Percentiles rank a stretch among this genome's conserved stretches.
These are phyloP conservation scores for Dipodascus geniculatus DNA, from an alignment of 805 yeast species.

Conservation along the genomic window DNA sequence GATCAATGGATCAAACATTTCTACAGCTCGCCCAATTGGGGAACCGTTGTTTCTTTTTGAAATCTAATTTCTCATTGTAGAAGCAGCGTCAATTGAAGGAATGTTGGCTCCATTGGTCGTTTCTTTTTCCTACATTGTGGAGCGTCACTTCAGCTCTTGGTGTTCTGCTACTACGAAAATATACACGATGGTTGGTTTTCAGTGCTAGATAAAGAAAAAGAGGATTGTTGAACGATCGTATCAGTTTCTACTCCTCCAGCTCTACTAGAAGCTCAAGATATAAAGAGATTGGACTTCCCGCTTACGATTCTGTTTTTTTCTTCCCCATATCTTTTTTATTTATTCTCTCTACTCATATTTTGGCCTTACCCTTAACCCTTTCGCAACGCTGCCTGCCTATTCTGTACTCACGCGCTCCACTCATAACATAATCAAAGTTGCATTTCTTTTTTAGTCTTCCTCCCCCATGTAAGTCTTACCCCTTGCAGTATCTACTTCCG, in stretches of 20 bases:
- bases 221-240: not conserved
- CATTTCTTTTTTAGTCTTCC: not conserved
- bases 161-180: not conserved
- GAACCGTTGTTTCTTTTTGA: not conserved
- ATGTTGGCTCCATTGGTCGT: not conserved
- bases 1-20: not conserved
- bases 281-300: no score
- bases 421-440: not conserved
- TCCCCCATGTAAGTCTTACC: not conserved
- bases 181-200: not conserved
- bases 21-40: not conserved
- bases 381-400: not conserved
- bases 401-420: not conserved
- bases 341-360: no score
- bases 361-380: not conserved
- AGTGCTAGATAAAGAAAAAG: no score
- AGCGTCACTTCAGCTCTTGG: no score
- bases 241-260: no score
- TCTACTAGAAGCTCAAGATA: no score
- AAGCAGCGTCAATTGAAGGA: no score
- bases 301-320: no score
- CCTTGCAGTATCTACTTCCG: not conserved
- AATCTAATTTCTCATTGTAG: no score
- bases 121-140: no score
- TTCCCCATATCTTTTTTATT: no score